phyloP scores from a whole-genome alignment of 2,329 filamentous ascomycete species.

The Bipolaris sorokiniana region DNA sequence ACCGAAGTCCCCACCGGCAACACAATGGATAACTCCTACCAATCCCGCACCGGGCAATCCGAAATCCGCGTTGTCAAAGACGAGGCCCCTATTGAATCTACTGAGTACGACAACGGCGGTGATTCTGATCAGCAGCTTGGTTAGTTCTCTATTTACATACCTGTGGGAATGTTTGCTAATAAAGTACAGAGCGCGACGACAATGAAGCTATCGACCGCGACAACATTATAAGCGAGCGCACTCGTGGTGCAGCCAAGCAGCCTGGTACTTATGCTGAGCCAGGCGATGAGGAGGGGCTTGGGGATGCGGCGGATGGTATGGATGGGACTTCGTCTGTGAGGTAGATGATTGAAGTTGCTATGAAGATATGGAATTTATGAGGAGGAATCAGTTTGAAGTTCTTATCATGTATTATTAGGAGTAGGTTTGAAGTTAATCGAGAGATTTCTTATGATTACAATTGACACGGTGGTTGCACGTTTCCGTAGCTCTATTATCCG shows the following conservation, averaged over 20 bases:
- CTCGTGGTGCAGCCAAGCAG: constrained; percentile 55
- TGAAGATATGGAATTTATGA: no score
- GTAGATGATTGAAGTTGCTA: not conserved
- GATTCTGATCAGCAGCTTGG: constrained; percentile 57
- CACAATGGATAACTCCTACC: constrained; percentile 54
- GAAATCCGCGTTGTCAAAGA: constrained; percentile 57
- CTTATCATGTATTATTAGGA: not conserved
- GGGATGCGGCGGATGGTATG: constrained; percentile 45
- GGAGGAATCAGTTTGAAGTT: not conserved
- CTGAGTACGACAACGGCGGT: constrained; percentile 54
- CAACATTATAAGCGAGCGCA: constrained; percentile 57
- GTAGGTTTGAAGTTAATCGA: no score
- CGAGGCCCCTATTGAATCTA: constrained; percentile 50
- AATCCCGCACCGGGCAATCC: constrained; percentile 54
- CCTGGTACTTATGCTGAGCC: constrained; percentile 57
- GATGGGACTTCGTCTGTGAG: constrained; percentile 41
- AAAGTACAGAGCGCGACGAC: constrained; percentile 53
- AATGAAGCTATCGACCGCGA: constrained; percentile 55
- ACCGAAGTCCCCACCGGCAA: constrained; percentile 44
- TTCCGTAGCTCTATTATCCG: no score
- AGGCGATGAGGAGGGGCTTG: constrained; percentile 58
- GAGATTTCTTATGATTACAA: no score
- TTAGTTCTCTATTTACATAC: constrained; percentile 31
- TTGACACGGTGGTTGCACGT: no score
- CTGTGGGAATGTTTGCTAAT: not conserved